Evolutionary conservation across 257 asterid genomes (phyloP), one percentile per base, ranked within the genome.

Genomic region (Primulina eburnea): DNA sequence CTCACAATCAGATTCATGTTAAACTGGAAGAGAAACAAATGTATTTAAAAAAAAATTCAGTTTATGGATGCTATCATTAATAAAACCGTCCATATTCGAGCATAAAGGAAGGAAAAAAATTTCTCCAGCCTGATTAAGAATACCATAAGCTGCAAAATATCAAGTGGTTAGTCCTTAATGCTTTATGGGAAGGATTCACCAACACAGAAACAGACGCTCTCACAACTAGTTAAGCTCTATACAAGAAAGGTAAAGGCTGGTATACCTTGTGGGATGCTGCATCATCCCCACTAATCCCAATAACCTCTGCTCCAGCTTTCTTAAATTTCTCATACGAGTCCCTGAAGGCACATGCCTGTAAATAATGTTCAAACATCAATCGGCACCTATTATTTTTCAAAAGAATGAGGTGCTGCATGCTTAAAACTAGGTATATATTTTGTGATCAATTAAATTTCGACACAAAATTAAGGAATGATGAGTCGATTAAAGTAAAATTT

Each of bases 271-370:
- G 99, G 55, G 97, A 94, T 38, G 75, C 75, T 28, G 96, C 10
- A 78, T 72, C 88, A 71, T 94, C 96, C 35, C 95, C 96, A 60
- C 99, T 94, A 71, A 94, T 91, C 38, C 97, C 97, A 5, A 94
- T 81, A 82, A 91, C 97, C 79, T 84, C 86, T 3, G 99, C 97
- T 77, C 99, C 99, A 5, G 97, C 97, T 82, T 94, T 94, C 90
- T 94, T 94, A 67, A 94, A 94, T 73, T 91, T 91, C 70, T 91
- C 97, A 4, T 94, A 94, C 1, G 99, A 94, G 80, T 94, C 99
- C 76, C 99, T 85, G 76, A 94, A 94, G 62, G 99, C 93, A 73
- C 99, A 94, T 35, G 97, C 99, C 97, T 94, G 92, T 34, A 71
- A 70, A 78, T 67, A 77, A 30, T 6, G 62, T 56, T 50, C 30